These are phyloP conservation scores for Fagus crenata DNA, from an alignment of 306 rosid genomes.

Conservation along the genomic window DNA sequence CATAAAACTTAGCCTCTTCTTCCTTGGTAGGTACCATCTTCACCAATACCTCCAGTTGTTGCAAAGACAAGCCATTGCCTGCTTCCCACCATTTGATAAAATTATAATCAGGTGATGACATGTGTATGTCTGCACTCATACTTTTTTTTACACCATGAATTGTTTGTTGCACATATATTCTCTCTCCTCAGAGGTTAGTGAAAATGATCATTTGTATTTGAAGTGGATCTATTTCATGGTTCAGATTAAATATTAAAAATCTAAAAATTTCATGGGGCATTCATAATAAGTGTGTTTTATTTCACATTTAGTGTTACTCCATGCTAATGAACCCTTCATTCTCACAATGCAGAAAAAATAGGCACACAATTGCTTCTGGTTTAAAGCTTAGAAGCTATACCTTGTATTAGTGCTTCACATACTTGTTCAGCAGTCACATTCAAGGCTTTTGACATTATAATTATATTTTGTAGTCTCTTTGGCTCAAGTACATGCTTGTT, in stretches of 20 bases:
- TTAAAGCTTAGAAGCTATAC: slow-evolving; percentile 40
- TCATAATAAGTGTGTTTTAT: neutral
- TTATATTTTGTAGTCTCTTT: slow-evolving; percentile 90
- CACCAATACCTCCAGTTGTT: slow-evolving; percentile 86
- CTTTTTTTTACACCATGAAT: no score
- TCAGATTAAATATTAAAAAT: no score
- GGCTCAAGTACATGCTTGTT: slow-evolving; percentile 92
- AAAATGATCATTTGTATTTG: no score
- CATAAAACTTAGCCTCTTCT: slow-evolving; percentile 69
- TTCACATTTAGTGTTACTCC: neutral
- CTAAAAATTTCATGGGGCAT: neutral
- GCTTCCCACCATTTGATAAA: slow-evolving; percentile 27
- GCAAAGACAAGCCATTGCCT: slow-evolving; percentile 72
- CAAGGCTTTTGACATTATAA: slow-evolving; percentile 86
- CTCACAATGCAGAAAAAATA: neutral
- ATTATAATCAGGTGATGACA: neutral
- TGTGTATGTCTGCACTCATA: neutral
- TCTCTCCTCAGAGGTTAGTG: no score
- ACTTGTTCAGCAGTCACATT: slow-evolving; percentile 72
- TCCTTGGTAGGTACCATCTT: slow-evolving; percentile 91
- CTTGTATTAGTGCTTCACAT: slow-evolving; percentile 79
- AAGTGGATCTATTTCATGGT: no score
- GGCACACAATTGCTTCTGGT: neutral
- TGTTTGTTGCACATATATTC: no score
- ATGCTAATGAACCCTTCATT: neutral